Conservation (phyloP, 1,139 yeast genomes). For the Zhuliangozyma parablackwelliae region DNA sequence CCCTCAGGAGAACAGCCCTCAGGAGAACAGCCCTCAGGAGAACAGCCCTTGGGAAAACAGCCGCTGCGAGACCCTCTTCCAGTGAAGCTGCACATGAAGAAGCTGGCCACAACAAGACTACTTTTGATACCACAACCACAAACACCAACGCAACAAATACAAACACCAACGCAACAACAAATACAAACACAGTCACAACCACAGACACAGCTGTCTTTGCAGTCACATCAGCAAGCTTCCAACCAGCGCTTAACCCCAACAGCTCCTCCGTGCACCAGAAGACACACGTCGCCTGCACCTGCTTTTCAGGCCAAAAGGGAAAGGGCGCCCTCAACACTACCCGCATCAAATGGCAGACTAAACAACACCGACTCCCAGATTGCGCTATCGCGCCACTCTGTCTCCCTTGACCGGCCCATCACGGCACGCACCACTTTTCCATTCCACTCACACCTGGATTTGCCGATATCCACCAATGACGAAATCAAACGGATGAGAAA, state of each 20-base stretch:
- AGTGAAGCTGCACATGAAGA: too few relatives aligned
- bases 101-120: too few relatives aligned
- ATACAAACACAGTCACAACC: too few relatives aligned
- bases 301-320: not conserved
- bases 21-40: not conserved
- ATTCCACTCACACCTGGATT: conserved; percentile 4
- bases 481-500: conserved; percentile 44
- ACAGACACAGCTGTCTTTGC: too few relatives aligned
- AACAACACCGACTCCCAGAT: conserved; percentile 12
- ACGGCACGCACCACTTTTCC: conserved; percentile 20
- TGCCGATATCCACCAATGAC: conserved; percentile 8
- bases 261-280: conserved; percentile 6
- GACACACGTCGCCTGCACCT: conserved; percentile 21
- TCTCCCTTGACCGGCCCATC: not conserved
- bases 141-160: too few relatives aligned
- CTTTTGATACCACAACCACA: too few relatives aligned
- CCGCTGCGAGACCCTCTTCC: too few relatives aligned
- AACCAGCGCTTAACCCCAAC: not conserved
- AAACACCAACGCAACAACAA: too few relatives aligned
- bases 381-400: conserved; percentile 10
- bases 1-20: not conserved
- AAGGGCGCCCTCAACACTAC: not conserved
- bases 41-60: not conserved
- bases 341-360: not conserved
- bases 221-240: not conserved